phyloP scores from a whole-genome alignment of 2,329 filamentous ascomycete genomes.

The Verticillium dahliae region DNA sequence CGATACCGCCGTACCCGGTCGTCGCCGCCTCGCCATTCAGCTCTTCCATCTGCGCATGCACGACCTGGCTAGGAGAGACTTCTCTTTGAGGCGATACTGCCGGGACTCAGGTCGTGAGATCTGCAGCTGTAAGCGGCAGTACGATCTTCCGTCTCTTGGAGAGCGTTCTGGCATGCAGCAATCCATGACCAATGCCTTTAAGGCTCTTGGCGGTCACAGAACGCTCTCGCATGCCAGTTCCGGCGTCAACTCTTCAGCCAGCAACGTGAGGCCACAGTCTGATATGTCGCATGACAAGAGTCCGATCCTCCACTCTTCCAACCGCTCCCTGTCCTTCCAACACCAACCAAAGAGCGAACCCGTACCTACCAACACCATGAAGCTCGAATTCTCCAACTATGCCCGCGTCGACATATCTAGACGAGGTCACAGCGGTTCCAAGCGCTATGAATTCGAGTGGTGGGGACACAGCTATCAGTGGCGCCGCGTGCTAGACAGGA shows the following conservation, averaged over 20 bases:
- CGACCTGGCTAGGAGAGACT: conserved; percentile 77
- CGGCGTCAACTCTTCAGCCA: conserved; percentile 11
- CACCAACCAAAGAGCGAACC: conserved; percentile 26
- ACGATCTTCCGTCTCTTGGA: conserved; percentile 45
- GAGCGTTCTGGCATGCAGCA: conserved; percentile 33
- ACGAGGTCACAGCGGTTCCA: conserved; percentile 57
- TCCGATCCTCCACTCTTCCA: conserved; percentile 21
- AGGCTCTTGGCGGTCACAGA: conserved; percentile 31
- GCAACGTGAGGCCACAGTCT: conserved; percentile 24
- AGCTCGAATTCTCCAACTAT: conserved; percentile 96
- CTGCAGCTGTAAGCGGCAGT: conserved; percentile 73
- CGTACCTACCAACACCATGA: conserved; percentile 68
- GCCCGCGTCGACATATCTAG: conserved; percentile 80
- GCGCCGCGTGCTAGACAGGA: conserved; percentile 67
- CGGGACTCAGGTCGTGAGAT: conserved; percentile 90
- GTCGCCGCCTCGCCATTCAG: conserved; percentile 60
- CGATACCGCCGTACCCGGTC: conserved; percentile 65
- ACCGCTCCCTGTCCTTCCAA: conserved; percentile 22
- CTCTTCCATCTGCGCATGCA: conserved; percentile 96
- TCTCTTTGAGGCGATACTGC: conserved; percentile 86
- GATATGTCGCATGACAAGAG: conserved; percentile 24
- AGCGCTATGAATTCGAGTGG: conserved; percentile 87
- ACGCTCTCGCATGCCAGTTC: conserved; percentile 28
- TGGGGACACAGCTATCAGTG: conserved; percentile 85
- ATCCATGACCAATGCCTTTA: conserved; percentile 43